Evolutionary conservation across 306 rosid genomes (phyloP).

Genomic region (Quercus alba): DNA sequence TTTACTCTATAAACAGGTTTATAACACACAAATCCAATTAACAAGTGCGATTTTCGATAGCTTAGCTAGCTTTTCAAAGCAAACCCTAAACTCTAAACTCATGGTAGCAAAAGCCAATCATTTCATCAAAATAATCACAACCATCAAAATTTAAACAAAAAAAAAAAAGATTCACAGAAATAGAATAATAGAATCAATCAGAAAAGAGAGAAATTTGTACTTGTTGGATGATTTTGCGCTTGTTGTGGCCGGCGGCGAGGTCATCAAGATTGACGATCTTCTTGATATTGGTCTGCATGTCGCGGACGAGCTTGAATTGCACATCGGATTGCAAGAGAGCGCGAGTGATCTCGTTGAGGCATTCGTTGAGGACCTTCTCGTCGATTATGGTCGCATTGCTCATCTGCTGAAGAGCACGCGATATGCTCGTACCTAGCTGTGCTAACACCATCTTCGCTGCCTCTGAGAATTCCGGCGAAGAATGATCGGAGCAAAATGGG

Average conservation of each 20-base stretch:
- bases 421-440: conserved; percentile 77
- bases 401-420: conserved; percentile 96
- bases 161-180: background rate
- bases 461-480: no score
- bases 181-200: no score
- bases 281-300: conserved; percentile 85
- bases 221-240: conserved; percentile 84
- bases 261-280: conserved; percentile 73
- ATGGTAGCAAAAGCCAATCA: background rate
- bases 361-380: conserved; percentile 79
- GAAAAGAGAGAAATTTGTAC: conserved; percentile 42
- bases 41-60: background rate
- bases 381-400: conserved; percentile 83
- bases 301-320: conserved; percentile 82
- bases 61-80: background rate
- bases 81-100: background rate
- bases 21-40: background rate
- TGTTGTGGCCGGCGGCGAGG: conserved; percentile 88
- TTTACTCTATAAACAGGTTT: background rate
- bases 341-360: conserved; percentile 87
- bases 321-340: conserved; percentile 91
- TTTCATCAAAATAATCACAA: background rate
- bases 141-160: no score
- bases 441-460: conserved; percentile 69
- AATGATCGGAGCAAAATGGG: no score